Conservation (phyloP, 495 filamentous ascomycete genomes). For the Penicillium steckii region DNA sequence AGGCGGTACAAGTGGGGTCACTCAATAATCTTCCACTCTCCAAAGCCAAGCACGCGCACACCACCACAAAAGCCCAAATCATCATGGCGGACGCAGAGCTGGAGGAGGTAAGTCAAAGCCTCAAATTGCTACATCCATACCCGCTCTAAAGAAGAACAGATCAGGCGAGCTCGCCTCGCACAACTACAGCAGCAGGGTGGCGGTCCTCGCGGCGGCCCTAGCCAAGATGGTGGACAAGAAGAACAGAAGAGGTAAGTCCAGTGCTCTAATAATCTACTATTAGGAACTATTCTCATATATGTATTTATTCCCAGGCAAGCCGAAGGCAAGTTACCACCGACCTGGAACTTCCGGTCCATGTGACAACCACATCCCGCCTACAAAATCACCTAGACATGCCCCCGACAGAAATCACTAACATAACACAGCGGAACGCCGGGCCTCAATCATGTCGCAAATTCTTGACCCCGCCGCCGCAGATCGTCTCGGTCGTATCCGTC, state of each 20-base stretch:
- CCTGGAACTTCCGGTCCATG: not conserved
- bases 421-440: constrained; percentile 48
- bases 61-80: constrained; percentile 6
- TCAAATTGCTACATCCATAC: not conserved
- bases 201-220: constrained; percentile 45
- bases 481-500: constrained; percentile 87
- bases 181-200: constrained; percentile 75
- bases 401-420: not conserved
- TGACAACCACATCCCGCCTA: too few relatives aligned
- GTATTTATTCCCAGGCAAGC: constrained; percentile 49
- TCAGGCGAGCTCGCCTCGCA: constrained; percentile 83
- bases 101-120: constrained; percentile 58
- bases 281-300: not conserved
- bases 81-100: constrained; percentile 84
- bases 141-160: constrained; percentile 46
- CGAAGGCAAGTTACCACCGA: constrained; percentile 52
- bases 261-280: not conserved
- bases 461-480: constrained; percentile 91
- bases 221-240: constrained; percentile 52
- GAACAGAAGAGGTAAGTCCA: constrained; percentile 60
- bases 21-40: constrained; percentile 6
- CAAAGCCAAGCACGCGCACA: not conserved
- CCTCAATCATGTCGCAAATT: constrained; percentile 83
- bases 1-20: constrained; percentile 27
- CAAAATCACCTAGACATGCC: too few relatives aligned